These are phyloP conservation scores for Hypsizygus marmoreus DNA, from an alignment of 768 basidiomycete genomes.

Conservation along the genomic window DNA sequence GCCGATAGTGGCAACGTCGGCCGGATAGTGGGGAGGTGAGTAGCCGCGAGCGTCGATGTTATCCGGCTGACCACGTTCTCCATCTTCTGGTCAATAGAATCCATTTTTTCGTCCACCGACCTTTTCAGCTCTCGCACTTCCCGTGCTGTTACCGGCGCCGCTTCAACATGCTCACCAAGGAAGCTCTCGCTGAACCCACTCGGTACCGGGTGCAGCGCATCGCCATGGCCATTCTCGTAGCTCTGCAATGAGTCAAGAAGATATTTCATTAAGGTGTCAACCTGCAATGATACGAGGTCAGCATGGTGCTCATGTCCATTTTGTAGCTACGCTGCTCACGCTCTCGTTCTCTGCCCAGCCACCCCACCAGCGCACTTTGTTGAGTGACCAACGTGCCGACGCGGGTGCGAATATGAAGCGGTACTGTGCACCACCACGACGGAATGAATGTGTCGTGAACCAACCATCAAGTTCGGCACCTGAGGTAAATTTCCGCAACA, in stretches of 20 bases:
- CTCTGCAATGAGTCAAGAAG: conserved; percentile 34
- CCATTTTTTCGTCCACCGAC: conserved; percentile 4
- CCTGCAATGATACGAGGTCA: conserved; percentile 14
- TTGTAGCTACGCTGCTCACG: conserved; percentile 30
- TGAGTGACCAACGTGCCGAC: conserved; percentile 36
- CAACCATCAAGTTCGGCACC: conserved; percentile 23
- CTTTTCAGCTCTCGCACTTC: conserved; percentile 18
- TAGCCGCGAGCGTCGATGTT: not conserved
- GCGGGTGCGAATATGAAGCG: conserved; percentile 38
- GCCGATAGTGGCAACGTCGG: not conserved
- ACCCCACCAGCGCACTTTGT: conserved; percentile 41
- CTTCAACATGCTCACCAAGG: conserved; percentile 25
- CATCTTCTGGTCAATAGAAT: not conserved
- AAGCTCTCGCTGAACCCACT: conserved; percentile 22
- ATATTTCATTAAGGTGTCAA: conserved; percentile 37
- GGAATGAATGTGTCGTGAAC: conserved; percentile 37
- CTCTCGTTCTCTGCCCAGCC: conserved; percentile 41
- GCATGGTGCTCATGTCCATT: not conserved
- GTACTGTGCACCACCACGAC: conserved; percentile 40
- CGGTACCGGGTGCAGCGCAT: conserved; percentile 28
- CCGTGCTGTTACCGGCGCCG: conserved; percentile 14
- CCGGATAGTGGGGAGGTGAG: not conserved
- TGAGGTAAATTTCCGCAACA: conserved; percentile 27
- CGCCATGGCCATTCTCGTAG: conserved; percentile 29
- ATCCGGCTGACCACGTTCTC: no score